Conservation (phyloP, 73 alveolate species). For the Paramecium bursaria region DNA sequence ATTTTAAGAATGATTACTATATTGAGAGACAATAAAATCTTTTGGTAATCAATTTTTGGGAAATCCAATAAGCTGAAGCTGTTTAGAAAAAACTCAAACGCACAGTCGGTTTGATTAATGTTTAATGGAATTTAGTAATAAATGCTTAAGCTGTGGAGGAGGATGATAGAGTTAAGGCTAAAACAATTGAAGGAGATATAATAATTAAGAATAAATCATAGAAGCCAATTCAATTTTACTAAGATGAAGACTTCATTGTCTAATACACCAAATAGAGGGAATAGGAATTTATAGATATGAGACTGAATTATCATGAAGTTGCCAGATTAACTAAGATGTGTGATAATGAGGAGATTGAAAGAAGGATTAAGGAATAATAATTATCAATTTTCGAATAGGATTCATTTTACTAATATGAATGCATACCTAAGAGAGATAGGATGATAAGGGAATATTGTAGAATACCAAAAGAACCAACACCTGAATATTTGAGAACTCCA, state of each 20-base stretch:
- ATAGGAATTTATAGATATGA: neutral
- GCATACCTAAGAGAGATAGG: slow-evolving; percentile 25
- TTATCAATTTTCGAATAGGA: slow-evolving; percentile 67
- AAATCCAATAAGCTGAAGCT: slow-evolving; percentile 56
- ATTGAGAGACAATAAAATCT: slow-evolving; percentile 45
- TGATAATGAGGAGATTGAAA: slow-evolving; percentile 64
- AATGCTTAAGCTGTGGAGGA: slow-evolving; percentile 57
- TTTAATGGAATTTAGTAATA: slow-evolving; percentile 57
- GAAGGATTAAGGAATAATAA: slow-evolving; percentile 23
- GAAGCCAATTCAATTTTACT: slow-evolving; percentile 1
- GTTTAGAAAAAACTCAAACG: slow-evolving; percentile 61
- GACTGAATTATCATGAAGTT: neutral
- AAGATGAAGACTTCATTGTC: slow-evolving; percentile 32
- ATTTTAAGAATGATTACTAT: slow-evolving; percentile 55
- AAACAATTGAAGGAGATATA: slow-evolving; percentile 20
- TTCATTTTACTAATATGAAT: slow-evolving; percentile 46
- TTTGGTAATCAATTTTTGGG: slow-evolving; percentile 65
- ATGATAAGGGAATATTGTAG: slow-evolving; percentile 12
- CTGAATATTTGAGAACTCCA: slow-evolving; percentile 66
- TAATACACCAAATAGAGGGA: slow-evolving; percentile 14
- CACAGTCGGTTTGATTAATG: slow-evolving; percentile 30
- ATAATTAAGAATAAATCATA: slow-evolving; percentile 8
- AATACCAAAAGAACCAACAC: slow-evolving; percentile 4
- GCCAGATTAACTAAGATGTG: slow-evolving; percentile 61
- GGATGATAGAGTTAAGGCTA: slow-evolving; percentile 41